Percentiles rank a stretch among this genome's conserved stretches.
These are phyloP conservation scores for Trichoderma harzianum DNA, from an alignment of 2,329 filamentous ascomycete genomes.

Conservation along the genomic window DNA sequence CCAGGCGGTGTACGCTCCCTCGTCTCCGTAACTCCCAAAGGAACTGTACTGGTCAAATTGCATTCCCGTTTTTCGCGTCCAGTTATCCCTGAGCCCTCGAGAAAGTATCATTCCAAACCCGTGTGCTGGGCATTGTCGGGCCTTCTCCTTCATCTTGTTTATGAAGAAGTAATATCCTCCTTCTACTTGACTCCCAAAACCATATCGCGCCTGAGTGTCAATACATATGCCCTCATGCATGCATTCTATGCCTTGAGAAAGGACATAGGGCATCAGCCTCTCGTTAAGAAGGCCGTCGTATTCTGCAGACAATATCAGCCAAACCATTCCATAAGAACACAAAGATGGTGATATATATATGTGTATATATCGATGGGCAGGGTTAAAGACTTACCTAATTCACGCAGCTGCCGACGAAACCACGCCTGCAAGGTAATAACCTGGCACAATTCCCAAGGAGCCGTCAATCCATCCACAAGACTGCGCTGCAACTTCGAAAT, in stretches of 20 bases:
- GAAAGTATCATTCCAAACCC: conserved; percentile 19
- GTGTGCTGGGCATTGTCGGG: neutral
- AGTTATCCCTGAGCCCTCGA: conserved; percentile 6
- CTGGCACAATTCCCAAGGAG: neutral
- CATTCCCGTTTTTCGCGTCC: conserved; percentile 11
- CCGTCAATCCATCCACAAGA: neutral
- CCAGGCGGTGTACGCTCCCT: neutral
- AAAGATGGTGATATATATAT: no score
- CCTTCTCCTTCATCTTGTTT: neutral
- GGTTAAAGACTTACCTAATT: neutral
- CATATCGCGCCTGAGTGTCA: neutral
- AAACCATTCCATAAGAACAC: neutral
- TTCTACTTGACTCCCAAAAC: neutral
- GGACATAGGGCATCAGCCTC: conserved; percentile 15
- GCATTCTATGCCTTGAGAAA: conserved; percentile 11
- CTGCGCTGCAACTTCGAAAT: neutral
- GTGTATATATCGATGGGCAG: neutral
- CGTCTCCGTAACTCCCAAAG: neutral
- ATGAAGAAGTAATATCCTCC: neutral
- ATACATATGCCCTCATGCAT: conserved; percentile 17
- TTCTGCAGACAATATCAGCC: neutral
- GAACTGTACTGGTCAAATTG: conserved; percentile 4
- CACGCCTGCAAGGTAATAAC: neutral
- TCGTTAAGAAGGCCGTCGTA: neutral
- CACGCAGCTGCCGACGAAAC: neutral